Conservation (phyloP, 495 filamentous ascomycete genomes). For the Neurospora terricola region DNA sequence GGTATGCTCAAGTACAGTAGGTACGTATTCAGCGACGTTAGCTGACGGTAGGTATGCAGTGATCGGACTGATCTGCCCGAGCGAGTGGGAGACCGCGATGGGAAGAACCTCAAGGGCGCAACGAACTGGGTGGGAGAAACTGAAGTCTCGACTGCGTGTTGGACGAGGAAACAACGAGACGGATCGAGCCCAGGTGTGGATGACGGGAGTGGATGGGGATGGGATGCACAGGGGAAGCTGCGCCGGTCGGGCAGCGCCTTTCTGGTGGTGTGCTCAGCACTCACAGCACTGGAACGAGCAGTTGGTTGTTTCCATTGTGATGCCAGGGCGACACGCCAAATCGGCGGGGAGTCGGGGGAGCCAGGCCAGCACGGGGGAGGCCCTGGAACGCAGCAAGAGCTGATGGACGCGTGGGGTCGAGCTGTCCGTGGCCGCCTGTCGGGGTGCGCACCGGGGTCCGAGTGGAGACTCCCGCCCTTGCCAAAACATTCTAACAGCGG, state of each 20-base stretch:
- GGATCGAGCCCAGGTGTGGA: background rate
- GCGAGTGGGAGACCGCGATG: background rate
- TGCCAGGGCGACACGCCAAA: background rate
- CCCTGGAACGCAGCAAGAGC: background rate
- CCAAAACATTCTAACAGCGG: background rate
- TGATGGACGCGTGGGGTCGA: background rate
- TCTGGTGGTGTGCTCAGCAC: background rate
- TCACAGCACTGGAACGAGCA: background rate
- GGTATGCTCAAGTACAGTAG: background rate
- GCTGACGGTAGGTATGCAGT: background rate
- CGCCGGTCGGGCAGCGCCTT: background rate
- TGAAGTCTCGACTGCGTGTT: background rate
- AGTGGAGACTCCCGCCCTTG: background rate
- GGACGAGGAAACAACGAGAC: background rate
- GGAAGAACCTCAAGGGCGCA: background rate
- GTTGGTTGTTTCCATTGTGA: background rate
- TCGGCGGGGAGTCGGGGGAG: background rate
- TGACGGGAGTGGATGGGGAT: background rate
- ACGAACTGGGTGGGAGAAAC: background rate
- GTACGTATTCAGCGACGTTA: background rate
- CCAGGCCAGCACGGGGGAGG: background rate
- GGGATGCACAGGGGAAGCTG: background rate
- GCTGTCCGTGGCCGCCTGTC: background rate
- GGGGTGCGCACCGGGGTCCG: background rate
- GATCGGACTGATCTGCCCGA: background rate